Evolutionary conservation across 257 asterid species (phyloP).

Genomic region (Knoxia roxburghii): DNA sequence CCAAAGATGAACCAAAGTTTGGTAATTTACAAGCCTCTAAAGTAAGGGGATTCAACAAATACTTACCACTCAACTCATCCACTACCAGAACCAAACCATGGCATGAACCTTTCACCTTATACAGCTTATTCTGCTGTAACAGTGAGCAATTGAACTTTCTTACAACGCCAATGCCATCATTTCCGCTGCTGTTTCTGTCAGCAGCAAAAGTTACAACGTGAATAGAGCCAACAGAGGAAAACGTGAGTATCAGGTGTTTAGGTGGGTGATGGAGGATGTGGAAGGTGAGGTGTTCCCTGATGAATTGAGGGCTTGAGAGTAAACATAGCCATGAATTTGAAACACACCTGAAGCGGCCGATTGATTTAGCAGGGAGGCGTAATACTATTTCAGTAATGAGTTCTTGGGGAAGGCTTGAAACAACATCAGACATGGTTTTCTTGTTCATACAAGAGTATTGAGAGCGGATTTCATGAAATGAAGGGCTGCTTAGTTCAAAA

Average conservation of each 20-base stretch:
- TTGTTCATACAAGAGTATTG: too few relatives aligned
- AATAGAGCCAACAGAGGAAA: not conserved
- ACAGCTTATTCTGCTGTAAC: not conserved
- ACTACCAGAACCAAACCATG: too few relatives aligned
- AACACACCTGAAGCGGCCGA: slow-evolving; percentile 32
- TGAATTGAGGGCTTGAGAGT: slow-evolving; percentile 25
- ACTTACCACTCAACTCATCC: too few relatives aligned
- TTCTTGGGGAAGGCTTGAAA: slow-evolving; percentile 21
- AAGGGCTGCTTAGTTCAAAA: too few relatives aligned
- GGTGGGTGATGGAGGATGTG: slow-evolving; percentile 3
- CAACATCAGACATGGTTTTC: too few relatives aligned
- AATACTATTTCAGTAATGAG: slow-evolving; percentile 23
- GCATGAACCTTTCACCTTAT: slow-evolving; percentile 19
- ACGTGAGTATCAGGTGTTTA: slow-evolving; percentile 14
- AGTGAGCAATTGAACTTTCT: not conserved
- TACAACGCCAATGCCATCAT: not conserved
- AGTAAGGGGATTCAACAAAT: too few relatives aligned
- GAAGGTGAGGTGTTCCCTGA: slow-evolving; percentile 18
- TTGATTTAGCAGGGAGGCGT: slow-evolving; percentile 27
- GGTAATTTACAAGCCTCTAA: too few relatives aligned
- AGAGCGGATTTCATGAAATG: too few relatives aligned
- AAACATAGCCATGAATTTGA: slow-evolving; percentile 20
- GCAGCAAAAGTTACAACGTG: slow-evolving; percentile 11
- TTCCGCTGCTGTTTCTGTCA: not conserved
- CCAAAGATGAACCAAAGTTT: too few relatives aligned